phyloP scores from a whole-genome alignment of 2,329 filamentous ascomycete genomes.

The Aspergillus aculeatinus region DNA sequence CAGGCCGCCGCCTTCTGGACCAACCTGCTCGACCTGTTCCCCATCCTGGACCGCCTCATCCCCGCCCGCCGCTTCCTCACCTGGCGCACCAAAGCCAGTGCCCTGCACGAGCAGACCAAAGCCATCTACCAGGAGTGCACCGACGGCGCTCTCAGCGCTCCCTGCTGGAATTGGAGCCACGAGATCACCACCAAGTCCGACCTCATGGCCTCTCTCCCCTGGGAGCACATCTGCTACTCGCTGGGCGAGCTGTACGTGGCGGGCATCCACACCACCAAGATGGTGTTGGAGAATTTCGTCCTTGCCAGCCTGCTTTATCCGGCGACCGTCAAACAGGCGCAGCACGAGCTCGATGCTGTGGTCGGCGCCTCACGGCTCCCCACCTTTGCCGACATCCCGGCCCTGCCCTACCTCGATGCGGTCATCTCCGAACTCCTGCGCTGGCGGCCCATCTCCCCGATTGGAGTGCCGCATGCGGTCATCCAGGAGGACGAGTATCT shows the following conservation, averaged over 20 bases:
- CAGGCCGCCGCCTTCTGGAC: slow-evolving; percentile 8
- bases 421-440: slow-evolving; percentile 34
- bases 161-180: slow-evolving; percentile 25
- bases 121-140: slow-evolving; percentile 10
- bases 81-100: slow-evolving; percentile 13
- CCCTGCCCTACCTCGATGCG: slow-evolving; percentile 35
- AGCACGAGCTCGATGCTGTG: slow-evolving; percentile 31
- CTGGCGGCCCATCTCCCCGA: slow-evolving; percentile 44
- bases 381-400: slow-evolving; percentile 29
- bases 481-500: slow-evolving; percentile 49
- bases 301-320: slow-evolving; percentile 21
- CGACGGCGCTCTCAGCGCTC: slow-evolving; percentile 6
- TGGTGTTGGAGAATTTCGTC: slow-evolving; percentile 40
- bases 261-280: slow-evolving; percentile 51
- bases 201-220: slow-evolving; percentile 40
- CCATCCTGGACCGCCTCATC: slow-evolving; percentile 9
- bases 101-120: slow-evolving; percentile 19
- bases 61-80: slow-evolving; percentile 1
- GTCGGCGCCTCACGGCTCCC: slow-evolving; percentile 23
- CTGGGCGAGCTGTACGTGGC: slow-evolving; percentile 49
- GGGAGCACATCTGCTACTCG: slow-evolving; percentile 47
- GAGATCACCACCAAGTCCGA: slow-evolving; percentile 28
- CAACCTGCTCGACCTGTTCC: slow-evolving; percentile 14
- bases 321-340: slow-evolving; percentile 37
- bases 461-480: slow-evolving; percentile 49